Base-by-base conservation (phyloP, 345 rosid genomes). In the Angophora floribunda region DNA sequence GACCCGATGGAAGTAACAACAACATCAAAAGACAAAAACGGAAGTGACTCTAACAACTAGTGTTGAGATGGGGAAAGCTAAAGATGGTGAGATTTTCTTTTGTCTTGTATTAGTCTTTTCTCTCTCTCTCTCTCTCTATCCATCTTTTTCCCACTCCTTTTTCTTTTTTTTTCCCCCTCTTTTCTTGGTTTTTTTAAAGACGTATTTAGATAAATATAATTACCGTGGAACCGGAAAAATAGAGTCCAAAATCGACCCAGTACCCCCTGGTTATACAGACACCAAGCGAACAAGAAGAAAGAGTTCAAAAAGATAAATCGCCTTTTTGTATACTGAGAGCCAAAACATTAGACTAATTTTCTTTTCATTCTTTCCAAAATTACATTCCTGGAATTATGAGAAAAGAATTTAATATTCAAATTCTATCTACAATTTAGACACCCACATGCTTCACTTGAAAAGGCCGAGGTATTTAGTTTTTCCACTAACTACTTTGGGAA, bases 11-110 rank as follows among this genome's bases (percentile, higher is more conserved):
- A 87, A 86, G 61, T 85, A 10, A 4, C 70, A n/a, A 59, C 85
- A 86, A 86, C 87, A 79, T 87, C 86, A 88, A 86, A 90, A 87
- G 91, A 91, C 92, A 67, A 87, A 67, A 87, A 85, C 84, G 47
- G 53, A 47, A 87, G 78, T 15, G 84, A 14, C 70, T 49, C 57
- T 7, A 41, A 13, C 51, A 4, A 50, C 13, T 4, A 65, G 84
- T 49, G 79, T 36, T 2, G 88, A 26, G 53, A 87, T 65, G 84
- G 79, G 49, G 85, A 87, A 87, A 80, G 88, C 88, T 67, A 22
- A 30, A 51, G 49, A 24, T 1, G 32, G 13, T 6, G 22, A 57
- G 70, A 86, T 75, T 75, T 41, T 75, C 49, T 41, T 45, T 9
- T 36, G 75, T n/a, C 75, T 13, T 30, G 32, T 14, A 6, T 7